Evolutionary conservation across 192 early-diverging fungal species (phyloP), one percentile per base, ranked within the genome.

Genomic region (Coemansia umbellata): DNA sequence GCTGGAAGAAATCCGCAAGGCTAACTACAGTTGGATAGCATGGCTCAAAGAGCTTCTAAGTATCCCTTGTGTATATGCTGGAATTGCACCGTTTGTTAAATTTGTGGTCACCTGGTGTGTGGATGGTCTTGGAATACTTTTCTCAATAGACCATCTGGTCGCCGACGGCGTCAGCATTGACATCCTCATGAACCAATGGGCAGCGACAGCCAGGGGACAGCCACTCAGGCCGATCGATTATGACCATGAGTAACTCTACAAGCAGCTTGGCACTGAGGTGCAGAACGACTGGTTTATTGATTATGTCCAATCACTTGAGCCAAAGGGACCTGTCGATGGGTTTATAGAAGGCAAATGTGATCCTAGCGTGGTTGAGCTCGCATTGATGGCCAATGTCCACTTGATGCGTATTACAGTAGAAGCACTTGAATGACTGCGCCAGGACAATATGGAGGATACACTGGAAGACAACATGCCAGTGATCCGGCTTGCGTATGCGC

Each of bases 121-220:
- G 15, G 69, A 73, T 28, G 69, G 69, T 14, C 24, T 73, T 47
- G 62, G 69, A 1, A 30, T 73, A 5, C 35, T 73, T 30, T 33
- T 73, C 19, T 73, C 69, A 6, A 50, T 73, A 2, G 69, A 73
- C 41, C 69, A 73, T 30, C 61, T 54, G 42, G 37, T 73, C 4
- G 43, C 26, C 18, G 69, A 73, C n/a, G 69, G 69, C 21, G 45
- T 66, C 4, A 63, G 63, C 4, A 27, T 73, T 0, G 58, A 55
- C 13, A 58, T 60, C 3, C 30, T 73, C 35, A 36, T 73, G 9
- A 66, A 58, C 24, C 57, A 73, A 40, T 73, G 69, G 69, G 53
- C 63, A 0, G 27, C 24, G 0, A 30, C 50, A 3, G n/a, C n/a
- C n/a, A n/a, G n/a, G n/a, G n/a, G n/a, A n/a, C 21, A 5, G 4